These are phyloP conservation scores for Phlegmacium glaucopus DNA, from an alignment of 768 basidiomycete species.

Conservation along the genomic window DNA sequence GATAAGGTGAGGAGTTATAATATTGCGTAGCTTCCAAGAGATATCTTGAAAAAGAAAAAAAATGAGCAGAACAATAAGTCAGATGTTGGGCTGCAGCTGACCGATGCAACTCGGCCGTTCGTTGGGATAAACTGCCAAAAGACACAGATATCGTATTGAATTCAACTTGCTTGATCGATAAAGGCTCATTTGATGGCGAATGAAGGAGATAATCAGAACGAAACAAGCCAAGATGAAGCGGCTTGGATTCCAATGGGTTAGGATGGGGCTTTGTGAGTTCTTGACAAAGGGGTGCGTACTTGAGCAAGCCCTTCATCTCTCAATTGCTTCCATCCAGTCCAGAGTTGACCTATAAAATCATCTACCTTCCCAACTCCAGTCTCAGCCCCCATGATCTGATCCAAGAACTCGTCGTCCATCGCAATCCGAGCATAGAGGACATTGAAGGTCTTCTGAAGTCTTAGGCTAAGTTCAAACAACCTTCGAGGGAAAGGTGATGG, in stretches of 20 bases:
- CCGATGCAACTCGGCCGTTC: slow-evolving; percentile 72
- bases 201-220: slow-evolving; percentile 95
- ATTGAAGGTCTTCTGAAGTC: slow-evolving; percentile 79
- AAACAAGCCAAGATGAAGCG: slow-evolving; percentile 85
- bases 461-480: slow-evolving; percentile 62
- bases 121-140: slow-evolving; percentile 78
- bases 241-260: slow-evolving; percentile 38
- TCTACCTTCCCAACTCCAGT: slow-evolving; percentile 80
- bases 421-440: slow-evolving; percentile 82
- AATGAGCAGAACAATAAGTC: not conserved
- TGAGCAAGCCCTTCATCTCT: slow-evolving; percentile 57
- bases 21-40: slow-evolving; percentile 64
- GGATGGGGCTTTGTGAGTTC: not conserved
- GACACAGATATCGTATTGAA: slow-evolving; percentile 97
- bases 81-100: slow-evolving; percentile 24
- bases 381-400: slow-evolving; percentile 78
- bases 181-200: slow-evolving; percentile 30
- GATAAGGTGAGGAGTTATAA: slow-evolving; percentile 51
- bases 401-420: slow-evolving; percentile 74
- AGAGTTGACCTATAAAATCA: slow-evolving; percentile 80
- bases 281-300: slow-evolving; percentile 22
- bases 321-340: slow-evolving; percentile 80
- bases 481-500: slow-evolving; percentile 82
- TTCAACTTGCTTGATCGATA: slow-evolving; percentile 87
- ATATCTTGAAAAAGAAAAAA: slow-evolving; percentile 45